A percentile compares a stretch with the other conserved stretches of the same genome.
These are phyloP conservation scores for Elongisporangium senticosum DNA, from an alignment of 352 stramenopile genomes.

Conservation along the genomic window DNA sequence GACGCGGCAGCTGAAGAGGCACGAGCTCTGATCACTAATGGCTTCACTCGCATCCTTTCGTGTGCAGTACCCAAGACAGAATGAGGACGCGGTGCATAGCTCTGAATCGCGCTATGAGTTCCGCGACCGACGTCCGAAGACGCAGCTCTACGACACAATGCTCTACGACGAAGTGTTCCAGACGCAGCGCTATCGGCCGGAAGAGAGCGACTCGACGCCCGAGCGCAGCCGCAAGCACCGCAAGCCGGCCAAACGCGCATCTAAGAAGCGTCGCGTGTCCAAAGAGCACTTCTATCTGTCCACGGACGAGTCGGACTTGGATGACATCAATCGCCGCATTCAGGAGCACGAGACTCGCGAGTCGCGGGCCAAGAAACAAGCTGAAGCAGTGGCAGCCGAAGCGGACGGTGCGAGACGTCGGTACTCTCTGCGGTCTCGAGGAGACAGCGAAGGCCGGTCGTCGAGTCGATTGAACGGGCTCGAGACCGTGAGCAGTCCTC, in stretches of 20 bases:
- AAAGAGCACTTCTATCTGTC: conserved; percentile 24
- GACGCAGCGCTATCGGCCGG: conserved; percentile 16
- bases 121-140: conserved; percentile 43
- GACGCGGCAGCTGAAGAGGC: conserved; percentile 7
- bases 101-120: conserved; percentile 44
- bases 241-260: background rate
- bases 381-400: conserved; percentile 16
- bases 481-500: conserved; percentile 19
- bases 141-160: conserved; percentile 53
- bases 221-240: conserved; percentile 14
- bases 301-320: conserved; percentile 43
- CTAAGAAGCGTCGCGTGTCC: conserved; percentile 3
- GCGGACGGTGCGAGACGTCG: conserved; percentile 15
- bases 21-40: conserved; percentile 10
- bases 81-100: conserved; percentile 10
- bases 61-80: conserved; percentile 3
- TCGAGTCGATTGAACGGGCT: conserved; percentile 10
- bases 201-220: conserved; percentile 11
- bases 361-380: conserved; percentile 14
- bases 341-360: conserved; percentile 35
- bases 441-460: conserved; percentile 20
- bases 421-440: conserved; percentile 50
- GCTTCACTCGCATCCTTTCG: conserved; percentile 9
- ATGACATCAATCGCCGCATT: conserved; percentile 48
- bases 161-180: conserved; percentile 72